Evolutionary conservation across 176 grass and related monocot genomes (phyloP).

Genomic region (Triticum monococcum): DNA sequence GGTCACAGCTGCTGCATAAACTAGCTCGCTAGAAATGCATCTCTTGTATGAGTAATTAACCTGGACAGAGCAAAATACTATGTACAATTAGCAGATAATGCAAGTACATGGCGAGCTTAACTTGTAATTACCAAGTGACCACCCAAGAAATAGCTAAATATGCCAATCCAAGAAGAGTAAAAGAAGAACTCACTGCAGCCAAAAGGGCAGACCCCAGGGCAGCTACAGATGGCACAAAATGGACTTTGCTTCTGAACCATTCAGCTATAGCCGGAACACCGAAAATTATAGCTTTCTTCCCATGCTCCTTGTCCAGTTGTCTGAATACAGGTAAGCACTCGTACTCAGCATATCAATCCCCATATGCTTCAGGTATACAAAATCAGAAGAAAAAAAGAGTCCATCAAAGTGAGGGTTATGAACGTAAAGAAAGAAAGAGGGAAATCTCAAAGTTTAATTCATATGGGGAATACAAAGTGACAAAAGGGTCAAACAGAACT

Average conservation of each 20-base stretch:
- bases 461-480: neutral
- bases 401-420: neutral
- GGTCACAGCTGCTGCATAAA: neutral
- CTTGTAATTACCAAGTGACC: no score
- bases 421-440: neutral
- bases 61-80: neutral
- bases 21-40: no score
- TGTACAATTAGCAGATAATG: neutral
- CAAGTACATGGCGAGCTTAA: neutral
- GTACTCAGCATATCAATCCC: neutral
- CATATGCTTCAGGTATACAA: neutral
- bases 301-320: neutral
- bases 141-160: no score
- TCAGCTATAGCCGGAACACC: neutral
- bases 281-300: neutral
- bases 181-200: no score
- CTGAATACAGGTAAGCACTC: neutral
- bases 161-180: no score
- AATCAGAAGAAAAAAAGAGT: neutral
- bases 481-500: neutral
- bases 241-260: neutral
- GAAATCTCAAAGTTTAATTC: neutral
- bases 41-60: no score
- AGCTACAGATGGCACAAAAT: no score
- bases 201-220: no score